Evolutionary conservation across 371 early-diverging fungal species (phyloP).

Genomic region (Circinella umbellata): DNA sequence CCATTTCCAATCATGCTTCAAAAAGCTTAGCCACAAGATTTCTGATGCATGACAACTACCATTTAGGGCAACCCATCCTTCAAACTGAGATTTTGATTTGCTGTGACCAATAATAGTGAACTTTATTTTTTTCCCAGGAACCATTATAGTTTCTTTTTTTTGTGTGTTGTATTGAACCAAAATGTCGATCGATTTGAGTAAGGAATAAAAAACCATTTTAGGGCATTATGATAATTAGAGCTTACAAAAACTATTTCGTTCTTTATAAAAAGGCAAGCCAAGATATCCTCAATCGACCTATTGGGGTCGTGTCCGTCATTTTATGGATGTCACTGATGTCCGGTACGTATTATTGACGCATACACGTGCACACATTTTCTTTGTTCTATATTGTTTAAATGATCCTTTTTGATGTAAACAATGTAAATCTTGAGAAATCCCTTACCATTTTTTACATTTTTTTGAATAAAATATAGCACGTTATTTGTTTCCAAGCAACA

Average conservation of each 20-base stretch:
- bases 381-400: no score
- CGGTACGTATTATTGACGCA: background rate
- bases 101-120: background rate
- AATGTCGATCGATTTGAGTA: conserved; percentile 14
- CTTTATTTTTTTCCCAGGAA: conserved; percentile 4
- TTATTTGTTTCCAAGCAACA: conserved; percentile 64
- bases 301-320: conserved; percentile 75
- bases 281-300: conserved; percentile 75
- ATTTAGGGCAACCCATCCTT: no score
- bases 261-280: conserved; percentile 50
- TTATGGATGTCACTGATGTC: conserved; percentile 71
- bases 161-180: background rate
- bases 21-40: no score
- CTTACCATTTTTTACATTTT: background rate
- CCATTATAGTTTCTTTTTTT: background rate
- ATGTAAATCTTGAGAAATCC: no score
- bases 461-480: conserved; percentile 42
- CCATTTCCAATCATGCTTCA: background rate
- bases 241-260: background rate
- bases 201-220: background rate
- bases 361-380: no score
- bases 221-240: background rate
- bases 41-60: no score
- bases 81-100: background rate
- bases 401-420: no score